phyloP scores from a whole-genome alignment of 2,329 filamentous ascomycete species.

The Annulohypoxylon truncatum region DNA sequence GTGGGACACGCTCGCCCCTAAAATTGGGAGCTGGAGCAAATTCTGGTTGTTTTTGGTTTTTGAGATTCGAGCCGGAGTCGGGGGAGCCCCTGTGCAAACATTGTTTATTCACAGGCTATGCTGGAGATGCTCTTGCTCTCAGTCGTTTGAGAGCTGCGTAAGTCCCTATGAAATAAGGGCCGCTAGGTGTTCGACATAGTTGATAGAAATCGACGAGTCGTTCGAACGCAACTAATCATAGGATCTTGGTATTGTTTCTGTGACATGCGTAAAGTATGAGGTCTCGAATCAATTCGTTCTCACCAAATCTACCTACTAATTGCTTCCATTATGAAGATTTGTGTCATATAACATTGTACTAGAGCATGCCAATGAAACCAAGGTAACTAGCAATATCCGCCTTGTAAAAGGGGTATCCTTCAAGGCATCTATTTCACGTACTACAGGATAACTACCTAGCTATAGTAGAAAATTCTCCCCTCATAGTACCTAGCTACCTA shows the following conservation, averaged over 20 bases:
- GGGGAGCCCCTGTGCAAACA: slow-evolving; percentile 3
- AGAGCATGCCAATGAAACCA: background rate
- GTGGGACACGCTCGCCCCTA: background rate
- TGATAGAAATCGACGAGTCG: slow-evolving; percentile 19
- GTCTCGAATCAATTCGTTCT: background rate
- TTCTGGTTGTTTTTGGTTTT: background rate
- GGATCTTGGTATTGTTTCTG: background rate
- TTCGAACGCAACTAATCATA: background rate
- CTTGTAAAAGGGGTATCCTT: slow-evolving; percentile 21
- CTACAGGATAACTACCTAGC: slow-evolving; percentile 26
- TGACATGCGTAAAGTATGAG: background rate
- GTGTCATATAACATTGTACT: background rate
- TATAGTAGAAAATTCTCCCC: background rate
- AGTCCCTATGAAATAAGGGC: slow-evolving; percentile 6
- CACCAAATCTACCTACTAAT: background rate
- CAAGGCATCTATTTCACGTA: slow-evolving; percentile 22
- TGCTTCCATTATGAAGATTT: too few species aligned
- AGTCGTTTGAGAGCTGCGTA: slow-evolving; percentile 1
- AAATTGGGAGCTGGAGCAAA: background rate
- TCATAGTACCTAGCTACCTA: too few species aligned
- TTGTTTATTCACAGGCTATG: background rate
- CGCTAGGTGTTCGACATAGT: slow-evolving; percentile 10
- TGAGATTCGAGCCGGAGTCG: background rate
- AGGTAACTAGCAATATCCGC: background rate
- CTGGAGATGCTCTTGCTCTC: background rate